Conservation (phyloP, 1,284 basidiomycete species). For the Cutaneotrichosporon daszewskae region DNA sequence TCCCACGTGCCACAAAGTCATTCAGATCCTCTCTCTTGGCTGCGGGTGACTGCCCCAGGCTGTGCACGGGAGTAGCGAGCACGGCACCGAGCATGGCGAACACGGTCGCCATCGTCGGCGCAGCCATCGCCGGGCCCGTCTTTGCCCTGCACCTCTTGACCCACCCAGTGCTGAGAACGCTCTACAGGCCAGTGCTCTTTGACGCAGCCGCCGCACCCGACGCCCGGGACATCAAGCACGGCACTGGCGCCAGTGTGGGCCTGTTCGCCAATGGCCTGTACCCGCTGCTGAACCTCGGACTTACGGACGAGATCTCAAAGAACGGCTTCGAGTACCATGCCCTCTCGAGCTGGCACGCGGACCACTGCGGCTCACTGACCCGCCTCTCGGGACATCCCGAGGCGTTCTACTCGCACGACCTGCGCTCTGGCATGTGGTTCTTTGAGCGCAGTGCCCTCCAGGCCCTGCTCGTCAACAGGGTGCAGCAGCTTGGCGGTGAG, state of each 20-base stretch:
- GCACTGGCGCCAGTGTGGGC: background rate
- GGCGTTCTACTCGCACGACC: background rate
- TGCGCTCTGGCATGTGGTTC: background rate
- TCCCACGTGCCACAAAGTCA: no score
- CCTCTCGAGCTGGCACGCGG: background rate
- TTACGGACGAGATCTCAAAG: background rate
- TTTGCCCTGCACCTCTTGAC: background rate
- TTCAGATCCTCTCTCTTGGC: no score
- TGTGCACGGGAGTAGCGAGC: no score
- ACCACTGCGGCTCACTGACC: background rate
- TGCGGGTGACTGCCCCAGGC: no score
- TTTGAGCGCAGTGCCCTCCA: slow-evolving; percentile 1
- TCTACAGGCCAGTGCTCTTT: background rate
- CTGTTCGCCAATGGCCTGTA: slow-evolving; percentile 2
- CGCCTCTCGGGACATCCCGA: background rate
- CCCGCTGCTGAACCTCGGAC: background rate
- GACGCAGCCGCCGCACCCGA: background rate
- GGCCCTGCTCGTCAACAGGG: background rate
- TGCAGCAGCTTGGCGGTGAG: background rate
- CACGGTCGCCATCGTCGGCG: slow-evolving; percentile 1
- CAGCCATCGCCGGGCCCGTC: background rate
- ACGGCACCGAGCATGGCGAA: no score
- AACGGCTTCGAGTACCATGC: slow-evolving; percentile 1
- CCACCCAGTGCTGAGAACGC: background rate
- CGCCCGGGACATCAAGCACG: background rate